Conservation (phyloP, 345 rosid species). For the Corchorus olitorius region DNA sequence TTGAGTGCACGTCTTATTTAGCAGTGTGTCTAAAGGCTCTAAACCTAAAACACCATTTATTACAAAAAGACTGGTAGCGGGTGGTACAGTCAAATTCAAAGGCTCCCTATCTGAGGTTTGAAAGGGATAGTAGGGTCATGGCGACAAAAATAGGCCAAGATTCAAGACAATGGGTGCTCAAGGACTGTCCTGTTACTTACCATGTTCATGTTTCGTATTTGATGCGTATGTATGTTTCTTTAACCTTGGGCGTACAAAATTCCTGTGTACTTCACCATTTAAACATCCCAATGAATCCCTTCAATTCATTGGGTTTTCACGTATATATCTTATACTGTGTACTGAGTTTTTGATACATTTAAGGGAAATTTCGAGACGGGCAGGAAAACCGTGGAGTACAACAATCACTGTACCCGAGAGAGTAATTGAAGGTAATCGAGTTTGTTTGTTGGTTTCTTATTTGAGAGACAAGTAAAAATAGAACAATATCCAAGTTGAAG, state of each 20-base stretch:
- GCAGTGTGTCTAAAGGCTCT: background rate
- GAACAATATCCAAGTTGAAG: background rate
- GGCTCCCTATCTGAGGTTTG: background rate
- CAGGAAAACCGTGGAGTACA: too few relatives aligned
- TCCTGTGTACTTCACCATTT: background rate
- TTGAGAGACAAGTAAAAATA: background rate
- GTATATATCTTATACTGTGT: too few relatives aligned
- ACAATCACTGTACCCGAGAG: background rate
- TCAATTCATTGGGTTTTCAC: background rate
- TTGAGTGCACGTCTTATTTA: conserved; percentile 23
- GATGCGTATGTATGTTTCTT: background rate
- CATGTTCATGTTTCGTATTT: background rate
- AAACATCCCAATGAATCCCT: background rate
- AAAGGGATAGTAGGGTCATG: background rate
- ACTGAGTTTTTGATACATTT: too few relatives aligned
- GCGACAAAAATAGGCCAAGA: background rate
- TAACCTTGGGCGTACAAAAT: background rate
- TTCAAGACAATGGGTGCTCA: background rate
- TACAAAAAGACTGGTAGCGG: background rate
- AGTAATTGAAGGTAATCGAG: background rate
- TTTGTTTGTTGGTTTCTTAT: too few relatives aligned
- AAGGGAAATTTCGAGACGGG: too few relatives aligned
- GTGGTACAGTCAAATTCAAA: conserved; percentile 3
- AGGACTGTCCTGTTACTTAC: background rate
- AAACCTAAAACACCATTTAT: background rate